Evolutionary conservation across 345 rosid genomes (phyloP).

Genomic region (Eutrema japonicum): DNA sequence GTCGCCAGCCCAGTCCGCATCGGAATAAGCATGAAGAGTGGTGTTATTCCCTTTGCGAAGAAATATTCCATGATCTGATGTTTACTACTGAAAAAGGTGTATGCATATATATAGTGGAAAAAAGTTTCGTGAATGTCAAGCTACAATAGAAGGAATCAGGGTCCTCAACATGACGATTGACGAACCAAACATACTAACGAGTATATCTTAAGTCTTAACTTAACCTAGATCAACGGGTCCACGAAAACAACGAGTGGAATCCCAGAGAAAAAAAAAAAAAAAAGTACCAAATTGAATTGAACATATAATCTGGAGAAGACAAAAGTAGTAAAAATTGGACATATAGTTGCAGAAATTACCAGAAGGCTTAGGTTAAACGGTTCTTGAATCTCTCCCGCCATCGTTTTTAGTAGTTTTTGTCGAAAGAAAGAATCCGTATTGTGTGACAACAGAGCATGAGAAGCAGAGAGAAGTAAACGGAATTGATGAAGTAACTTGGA

Average conservation of each 20-base stretch:
- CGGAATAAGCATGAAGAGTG: too few species aligned
- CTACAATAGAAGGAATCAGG: not conserved
- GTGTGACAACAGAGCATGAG: conserved; percentile 12
- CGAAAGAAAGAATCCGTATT: not conserved
- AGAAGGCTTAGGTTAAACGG: conserved; percentile 60
- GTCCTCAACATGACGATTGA: not conserved
- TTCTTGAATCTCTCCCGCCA: conserved; percentile 77
- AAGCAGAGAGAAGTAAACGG: not conserved
- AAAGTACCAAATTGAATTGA: not conserved
- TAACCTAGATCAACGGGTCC: not conserved
- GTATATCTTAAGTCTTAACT: not conserved
- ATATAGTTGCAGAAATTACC: conserved; percentile 48
- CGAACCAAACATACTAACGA: not conserved
- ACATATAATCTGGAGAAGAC: conserved; percentile 8
- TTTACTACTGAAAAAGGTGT: not conserved
- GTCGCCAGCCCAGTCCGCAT: too few species aligned
- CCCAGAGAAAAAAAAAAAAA: not conserved
- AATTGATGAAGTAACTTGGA: conserved; percentile 21
- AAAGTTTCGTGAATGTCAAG: conserved; percentile 18
- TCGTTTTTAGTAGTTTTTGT: conserved; percentile 23
- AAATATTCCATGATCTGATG: too few species aligned
- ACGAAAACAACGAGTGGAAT: not conserved
- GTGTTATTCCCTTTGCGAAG: too few species aligned
- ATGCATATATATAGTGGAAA: not conserved
- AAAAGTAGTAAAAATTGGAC: conserved; percentile 3